These are phyloP conservation scores for Aspergillus taichungensis DNA, from an alignment of 495 filamentous ascomycete genomes.

Conservation along the genomic window DNA sequence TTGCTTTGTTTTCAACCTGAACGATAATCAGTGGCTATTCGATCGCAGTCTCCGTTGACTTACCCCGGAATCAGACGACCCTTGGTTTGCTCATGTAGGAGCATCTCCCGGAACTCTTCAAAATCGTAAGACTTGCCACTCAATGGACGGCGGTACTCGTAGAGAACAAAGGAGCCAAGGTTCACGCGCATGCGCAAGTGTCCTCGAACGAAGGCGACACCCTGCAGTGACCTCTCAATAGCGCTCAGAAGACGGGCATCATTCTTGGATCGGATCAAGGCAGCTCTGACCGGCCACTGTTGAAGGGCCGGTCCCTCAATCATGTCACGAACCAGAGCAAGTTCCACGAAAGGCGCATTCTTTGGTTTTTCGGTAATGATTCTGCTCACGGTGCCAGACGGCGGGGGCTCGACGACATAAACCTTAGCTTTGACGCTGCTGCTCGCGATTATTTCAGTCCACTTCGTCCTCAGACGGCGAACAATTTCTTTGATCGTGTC, in stretches of 20 bases:
- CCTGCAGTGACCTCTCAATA: constrained; percentile 20
- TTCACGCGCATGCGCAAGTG: constrained; percentile 46
- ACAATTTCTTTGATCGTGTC: constrained; percentile 24
- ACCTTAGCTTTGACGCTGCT: constrained; percentile 20
- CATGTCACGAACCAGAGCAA: constrained; percentile 5
- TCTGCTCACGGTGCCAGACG: constrained; percentile 7
- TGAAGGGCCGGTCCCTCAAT: constrained; percentile 1
- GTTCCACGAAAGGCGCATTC: constrained; percentile 6
- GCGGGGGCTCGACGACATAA: constrained; percentile 35
- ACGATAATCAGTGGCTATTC: not conserved
- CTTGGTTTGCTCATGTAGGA: constrained; percentile 28
- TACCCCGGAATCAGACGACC: constrained; percentile 34
- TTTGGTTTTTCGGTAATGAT: constrained; percentile 9
- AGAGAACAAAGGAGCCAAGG: constrained; percentile 46
- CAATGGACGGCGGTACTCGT: constrained; percentile 29
- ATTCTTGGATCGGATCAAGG: constrained; percentile 18
- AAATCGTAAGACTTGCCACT: constrained; percentile 31
- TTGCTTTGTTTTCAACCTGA: constrained; percentile 17
- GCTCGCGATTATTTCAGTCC: constrained; percentile 25
- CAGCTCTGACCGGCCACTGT: constrained; percentile 7
- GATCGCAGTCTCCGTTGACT: constrained; percentile 3
- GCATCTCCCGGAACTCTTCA: constrained; percentile 41
- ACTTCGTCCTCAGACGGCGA: constrained; percentile 22
- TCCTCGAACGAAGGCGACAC: constrained; percentile 25
- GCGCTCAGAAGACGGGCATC: constrained; percentile 15